These are phyloP conservation scores for Sarocladiaceae sp. DNA, from an alignment of 2,329 filamentous ascomycete genomes.

Conservation along the genomic window DNA sequence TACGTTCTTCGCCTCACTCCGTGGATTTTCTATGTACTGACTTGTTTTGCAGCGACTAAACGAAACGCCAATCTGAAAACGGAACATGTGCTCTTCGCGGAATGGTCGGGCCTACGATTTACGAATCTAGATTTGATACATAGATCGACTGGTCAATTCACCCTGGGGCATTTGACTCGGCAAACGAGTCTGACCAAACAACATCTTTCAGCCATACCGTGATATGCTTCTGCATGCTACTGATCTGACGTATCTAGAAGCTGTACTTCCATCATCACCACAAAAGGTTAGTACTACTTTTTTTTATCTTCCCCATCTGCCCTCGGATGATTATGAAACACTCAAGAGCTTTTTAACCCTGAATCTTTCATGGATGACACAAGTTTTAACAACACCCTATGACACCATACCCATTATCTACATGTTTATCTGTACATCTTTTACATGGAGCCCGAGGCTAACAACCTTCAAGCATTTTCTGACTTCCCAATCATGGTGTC, in stretches of 20 bases:
- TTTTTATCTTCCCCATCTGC: constrained; percentile 13
- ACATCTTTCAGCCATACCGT: background rate
- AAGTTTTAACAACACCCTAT: constrained; percentile 55
- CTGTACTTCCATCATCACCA: background rate
- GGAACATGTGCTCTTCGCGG: constrained; percentile 2
- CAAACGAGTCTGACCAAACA: constrained; percentile 3
- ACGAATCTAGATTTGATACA: constrained; percentile 38
- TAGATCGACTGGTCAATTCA: constrained; percentile 45
- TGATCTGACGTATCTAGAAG: background rate
- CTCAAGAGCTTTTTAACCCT: constrained; percentile 68
- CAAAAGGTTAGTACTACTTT: constrained; percentile 40
- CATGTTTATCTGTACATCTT: constrained; percentile 10
- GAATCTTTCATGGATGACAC: constrained; percentile 52
- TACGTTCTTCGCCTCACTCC: constrained; percentile 28
- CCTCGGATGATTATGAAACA: constrained; percentile 53
- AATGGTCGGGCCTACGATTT: constrained; percentile 26
- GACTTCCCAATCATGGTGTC: constrained; percentile 10
- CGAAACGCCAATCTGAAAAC: constrained; percentile 15
- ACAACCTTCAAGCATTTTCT: constrained; percentile 5
- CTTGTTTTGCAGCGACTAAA: constrained; percentile 46
- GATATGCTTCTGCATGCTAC: constrained; percentile 2
- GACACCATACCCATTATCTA: constrained; percentile 37
- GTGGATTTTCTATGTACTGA: constrained; percentile 28
- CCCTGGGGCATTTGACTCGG: constrained; percentile 26
- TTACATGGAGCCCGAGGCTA: background rate